Evolutionary conservation across 2,329 filamentous ascomycete species (phyloP).

Genomic region (Immersiporthe knoxdaviesiana): DNA sequence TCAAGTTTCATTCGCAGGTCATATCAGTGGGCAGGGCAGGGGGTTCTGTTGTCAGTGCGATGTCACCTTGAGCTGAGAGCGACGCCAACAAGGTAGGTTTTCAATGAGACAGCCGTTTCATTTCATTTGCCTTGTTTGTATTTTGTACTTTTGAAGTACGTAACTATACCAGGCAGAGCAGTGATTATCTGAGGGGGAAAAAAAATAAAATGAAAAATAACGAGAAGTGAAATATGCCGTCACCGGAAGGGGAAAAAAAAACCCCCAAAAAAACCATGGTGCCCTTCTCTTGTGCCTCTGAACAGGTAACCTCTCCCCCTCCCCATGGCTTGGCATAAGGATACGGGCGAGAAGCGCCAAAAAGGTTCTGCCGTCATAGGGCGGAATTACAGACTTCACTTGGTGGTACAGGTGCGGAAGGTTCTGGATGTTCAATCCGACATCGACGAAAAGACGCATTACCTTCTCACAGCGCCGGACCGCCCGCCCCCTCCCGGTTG

Average conservation of each 20-base stretch:
- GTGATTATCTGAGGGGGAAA: background rate
- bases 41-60: background rate
- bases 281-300: background rate
- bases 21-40: background rate
- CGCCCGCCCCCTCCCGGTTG: no score
- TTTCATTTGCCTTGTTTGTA: background rate
- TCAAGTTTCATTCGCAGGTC: background rate
- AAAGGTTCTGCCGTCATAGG: slow-evolving; percentile 2
- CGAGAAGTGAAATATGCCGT: no score
- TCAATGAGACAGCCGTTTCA: slow-evolving; percentile 3
- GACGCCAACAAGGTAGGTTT: background rate
- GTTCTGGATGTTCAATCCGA: background rate
- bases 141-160: background rate
- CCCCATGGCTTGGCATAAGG: background rate
- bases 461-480: background rate
- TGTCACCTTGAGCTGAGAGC: background rate
- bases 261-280: background rate
- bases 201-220: background rate
- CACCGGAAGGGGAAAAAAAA: background rate
- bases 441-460: background rate
- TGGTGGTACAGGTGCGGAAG: slow-evolving; percentile 23
- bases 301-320: no score
- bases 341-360: slow-evolving; percentile 10
- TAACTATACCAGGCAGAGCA: background rate
- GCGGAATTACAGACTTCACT: slow-evolving; percentile 19